These are phyloP conservation scores for Phytophthora melonis DNA, from an alignment of 352 stramenopile genomes.

Conservation along the genomic window DNA sequence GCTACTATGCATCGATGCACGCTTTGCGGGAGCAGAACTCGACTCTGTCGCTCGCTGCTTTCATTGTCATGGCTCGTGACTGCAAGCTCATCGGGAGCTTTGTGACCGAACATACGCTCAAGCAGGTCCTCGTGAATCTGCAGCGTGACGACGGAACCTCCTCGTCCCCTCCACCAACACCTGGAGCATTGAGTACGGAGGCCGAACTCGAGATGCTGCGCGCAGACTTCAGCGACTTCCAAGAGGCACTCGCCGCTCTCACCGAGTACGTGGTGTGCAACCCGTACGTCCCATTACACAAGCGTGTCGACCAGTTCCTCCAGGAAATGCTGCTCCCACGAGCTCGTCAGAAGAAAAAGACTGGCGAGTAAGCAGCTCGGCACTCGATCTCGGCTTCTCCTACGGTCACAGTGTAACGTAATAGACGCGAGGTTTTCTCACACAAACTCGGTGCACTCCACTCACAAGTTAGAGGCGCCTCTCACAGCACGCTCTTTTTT, in stretches of 20 bases:
- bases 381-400: not conserved
- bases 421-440: slow-evolving; percentile 1
- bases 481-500: slow-evolving; percentile 34
- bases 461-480: not conserved
- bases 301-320: slow-evolving; percentile 82
- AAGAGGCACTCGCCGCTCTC: slow-evolving; percentile 75
- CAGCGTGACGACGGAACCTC: slow-evolving; percentile 60
- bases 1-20: slow-evolving; percentile 86
- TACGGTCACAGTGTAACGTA: not conserved
- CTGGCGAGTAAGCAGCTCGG: slow-evolving; percentile 27
- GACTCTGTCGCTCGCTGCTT: slow-evolving; percentile 70
- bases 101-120: slow-evolving; percentile 81
- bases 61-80: slow-evolving; percentile 71
- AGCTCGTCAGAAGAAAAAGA: slow-evolving; percentile 76
- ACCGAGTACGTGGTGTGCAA: slow-evolving; percentile 86
- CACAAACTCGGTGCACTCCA: not conserved
- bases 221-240: slow-evolving; percentile 73
- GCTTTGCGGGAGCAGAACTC: slow-evolving; percentile 77
- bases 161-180: slow-evolving; percentile 6
- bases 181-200: slow-evolving; percentile 27
- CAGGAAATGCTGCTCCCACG: slow-evolving; percentile 78
- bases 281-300: slow-evolving; percentile 79
- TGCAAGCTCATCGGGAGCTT: slow-evolving; percentile 83
- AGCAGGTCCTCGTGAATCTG: slow-evolving; percentile 79
- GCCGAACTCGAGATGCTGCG: slow-evolving; percentile 52